Evolutionary conservation across 1,284 basidiomycete genomes (phyloP).

Genomic region (Sporisorium sorghi): DNA sequence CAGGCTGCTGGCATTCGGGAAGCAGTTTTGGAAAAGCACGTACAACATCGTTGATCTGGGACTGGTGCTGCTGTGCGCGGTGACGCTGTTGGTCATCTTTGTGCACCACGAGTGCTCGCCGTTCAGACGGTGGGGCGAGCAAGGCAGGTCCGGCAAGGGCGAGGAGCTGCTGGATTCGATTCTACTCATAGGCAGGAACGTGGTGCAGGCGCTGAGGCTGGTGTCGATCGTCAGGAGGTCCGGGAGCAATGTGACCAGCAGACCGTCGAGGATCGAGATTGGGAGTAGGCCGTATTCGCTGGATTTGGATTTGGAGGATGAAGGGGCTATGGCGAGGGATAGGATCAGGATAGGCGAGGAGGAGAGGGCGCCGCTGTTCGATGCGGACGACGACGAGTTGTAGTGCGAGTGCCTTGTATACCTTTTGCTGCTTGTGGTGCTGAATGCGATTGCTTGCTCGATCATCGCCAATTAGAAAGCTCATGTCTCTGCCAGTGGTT

Average conservation of each 20-base stretch:
- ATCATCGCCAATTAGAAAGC: too few relatives aligned
- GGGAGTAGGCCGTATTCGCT: conserved; percentile 59
- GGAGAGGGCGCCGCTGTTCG: conserved; percentile 40
- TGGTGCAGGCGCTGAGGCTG: conserved; percentile 63
- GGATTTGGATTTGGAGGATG: conserved; percentile 66
- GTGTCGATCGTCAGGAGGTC: conserved; percentile 63
- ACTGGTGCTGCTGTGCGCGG: conserved; percentile 61
- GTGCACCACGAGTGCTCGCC: conserved; percentile 68
- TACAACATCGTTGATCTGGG: conserved; percentile 67
- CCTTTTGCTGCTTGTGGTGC: neutral
- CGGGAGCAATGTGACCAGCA: conserved; percentile 55
- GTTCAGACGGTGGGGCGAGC: conserved; percentile 12
- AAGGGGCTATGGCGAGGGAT: conserved; percentile 62
- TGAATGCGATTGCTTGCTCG: too few relatives aligned
- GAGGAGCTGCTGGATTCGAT: conserved; percentile 67
- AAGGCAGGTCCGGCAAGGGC: conserved; percentile 49
- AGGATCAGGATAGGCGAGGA: conserved; percentile 66
- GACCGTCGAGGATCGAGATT: conserved; percentile 63
- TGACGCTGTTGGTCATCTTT: conserved; percentile 65
- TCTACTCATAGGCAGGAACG: conserved; percentile 65
- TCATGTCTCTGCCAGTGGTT: too few relatives aligned
- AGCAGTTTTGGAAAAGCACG: conserved; percentile 68
- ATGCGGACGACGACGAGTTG: conserved; percentile 50
- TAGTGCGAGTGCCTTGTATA: conserved; percentile 7
- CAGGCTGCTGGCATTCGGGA: conserved; percentile 63